Conservation (phyloP, 2,329 filamentous ascomycete species). For the Orbilia brochopaga region DNA sequence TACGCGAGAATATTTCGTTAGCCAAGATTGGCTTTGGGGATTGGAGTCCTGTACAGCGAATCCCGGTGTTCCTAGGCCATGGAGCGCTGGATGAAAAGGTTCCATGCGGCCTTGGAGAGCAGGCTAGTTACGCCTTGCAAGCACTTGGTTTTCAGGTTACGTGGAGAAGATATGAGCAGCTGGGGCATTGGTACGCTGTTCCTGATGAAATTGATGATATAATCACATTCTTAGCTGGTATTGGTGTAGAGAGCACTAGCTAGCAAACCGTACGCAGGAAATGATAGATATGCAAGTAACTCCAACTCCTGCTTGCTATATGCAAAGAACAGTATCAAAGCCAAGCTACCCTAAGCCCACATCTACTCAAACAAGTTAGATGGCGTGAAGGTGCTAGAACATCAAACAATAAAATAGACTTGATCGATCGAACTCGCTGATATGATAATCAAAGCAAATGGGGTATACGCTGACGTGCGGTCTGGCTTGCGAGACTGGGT, state of each 20-base stretch:
- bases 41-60: constrained; percentile 40
- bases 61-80: constrained; percentile 61
- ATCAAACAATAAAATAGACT: too few relatives aligned
- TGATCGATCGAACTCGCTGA: too few relatives aligned
- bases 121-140: constrained; percentile 55
- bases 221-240: constrained; percentile 55
- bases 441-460: too few relatives aligned
- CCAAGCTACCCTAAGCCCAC: too few relatives aligned
- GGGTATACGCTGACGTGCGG: too few relatives aligned
- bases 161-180: constrained; percentile 59
- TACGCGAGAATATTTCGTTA: constrained; percentile 22
- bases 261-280: too few relatives aligned
- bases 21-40: constrained; percentile 33
- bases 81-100: constrained; percentile 59
- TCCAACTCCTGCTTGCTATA: too few relatives aligned
- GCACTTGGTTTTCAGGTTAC: constrained; percentile 57
- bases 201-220: constrained; percentile 63
- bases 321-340: too few relatives aligned
- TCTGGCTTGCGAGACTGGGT: too few relatives aligned
- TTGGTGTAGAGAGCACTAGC: constrained; percentile 46
- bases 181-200: constrained; percentile 63
- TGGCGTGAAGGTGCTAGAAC: too few relatives aligned
- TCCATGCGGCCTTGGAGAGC: constrained; percentile 56
- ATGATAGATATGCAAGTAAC: too few relatives aligned
- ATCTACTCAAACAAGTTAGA: too few relatives aligned